phyloP scores from a whole-genome alignment of 305 asterid species.

The Coffea humblotiana region DNA sequence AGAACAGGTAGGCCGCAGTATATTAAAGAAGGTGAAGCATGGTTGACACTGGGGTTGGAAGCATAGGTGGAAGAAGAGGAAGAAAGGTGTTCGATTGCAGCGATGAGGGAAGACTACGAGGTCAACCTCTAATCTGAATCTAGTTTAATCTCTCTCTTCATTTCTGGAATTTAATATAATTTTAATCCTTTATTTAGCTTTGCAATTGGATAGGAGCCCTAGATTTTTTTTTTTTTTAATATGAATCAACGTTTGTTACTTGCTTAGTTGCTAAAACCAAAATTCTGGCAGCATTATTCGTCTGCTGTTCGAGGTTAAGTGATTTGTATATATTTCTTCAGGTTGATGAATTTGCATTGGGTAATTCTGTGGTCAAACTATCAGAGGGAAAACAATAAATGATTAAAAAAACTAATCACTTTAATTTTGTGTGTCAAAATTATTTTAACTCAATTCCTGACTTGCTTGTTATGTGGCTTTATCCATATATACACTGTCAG shows the following conservation, averaged over 20 bases:
- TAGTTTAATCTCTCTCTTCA: background rate
- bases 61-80: background rate
- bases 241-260: background rate
- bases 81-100: constrained; percentile 1
- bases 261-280: background rate
- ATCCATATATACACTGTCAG: too few species aligned
- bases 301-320: background rate
- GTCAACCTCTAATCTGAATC: constrained; percentile 8
- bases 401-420: too few species aligned
- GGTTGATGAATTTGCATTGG: background rate
- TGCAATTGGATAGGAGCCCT: background rate
- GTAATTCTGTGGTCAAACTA: background rate
- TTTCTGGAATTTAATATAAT: background rate
- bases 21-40: too few species aligned
- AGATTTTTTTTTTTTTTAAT: too few species aligned
- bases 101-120: constrained; percentile 41
- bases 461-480: background rate
- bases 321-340: background rate
- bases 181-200: background rate
- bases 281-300: background rate
- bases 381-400: too few species aligned
- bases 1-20: too few species aligned
- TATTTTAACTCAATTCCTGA: background rate
- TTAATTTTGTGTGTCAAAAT: too few species aligned
- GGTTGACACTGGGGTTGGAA: too few species aligned